phyloP scores from a whole-genome alignment of 805 yeast genomes.

The Candida chauliodis region DNA sequence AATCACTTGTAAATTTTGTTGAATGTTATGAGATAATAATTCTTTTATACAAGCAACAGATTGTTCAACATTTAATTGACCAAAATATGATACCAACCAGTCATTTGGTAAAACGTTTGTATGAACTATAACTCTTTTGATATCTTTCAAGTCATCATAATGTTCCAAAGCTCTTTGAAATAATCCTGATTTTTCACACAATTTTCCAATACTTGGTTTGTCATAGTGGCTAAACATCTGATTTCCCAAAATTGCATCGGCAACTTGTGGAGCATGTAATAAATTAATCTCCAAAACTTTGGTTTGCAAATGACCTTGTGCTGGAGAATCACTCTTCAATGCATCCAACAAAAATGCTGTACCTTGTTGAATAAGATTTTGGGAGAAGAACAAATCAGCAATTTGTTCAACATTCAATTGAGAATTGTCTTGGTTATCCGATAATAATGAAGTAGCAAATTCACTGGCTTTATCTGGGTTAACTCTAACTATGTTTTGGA shows the following conservation, averaged over 20 bases:
- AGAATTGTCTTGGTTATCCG: constrained; percentile 44
- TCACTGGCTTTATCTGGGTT: constrained; percentile 99
- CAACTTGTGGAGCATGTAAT: constrained; percentile 97
- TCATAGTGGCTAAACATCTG: constrained; percentile 95
- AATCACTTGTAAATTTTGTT: constrained; percentile 86
- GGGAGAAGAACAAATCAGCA: constrained; percentile 92
- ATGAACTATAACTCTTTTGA: constrained; percentile 90
- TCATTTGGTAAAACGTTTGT: constrained; percentile 82
- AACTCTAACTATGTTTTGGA: constrained; percentile 85
- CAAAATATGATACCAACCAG: constrained; percentile 91
- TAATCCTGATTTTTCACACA: constrained; percentile 95
- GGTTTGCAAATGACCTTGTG: constrained; percentile 95
- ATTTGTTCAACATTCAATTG: constrained; percentile 77
- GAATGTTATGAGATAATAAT: constrained; percentile 71
- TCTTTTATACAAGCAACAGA: constrained; percentile 82
- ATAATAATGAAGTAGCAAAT: constrained; percentile 83
- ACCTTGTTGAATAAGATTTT: constrained; percentile 94
- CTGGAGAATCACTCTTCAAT: constrained; percentile 86
- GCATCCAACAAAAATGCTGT: constrained; percentile 96
- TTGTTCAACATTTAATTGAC: constrained; percentile 92
- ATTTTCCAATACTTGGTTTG: constrained; percentile 83
- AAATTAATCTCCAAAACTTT: constrained; percentile 89
- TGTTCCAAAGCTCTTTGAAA: constrained; percentile 95
- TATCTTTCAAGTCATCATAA: constrained; percentile 90
- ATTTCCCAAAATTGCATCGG: constrained; percentile 96